Evolutionary conservation across 495 filamentous ascomycete genomes (phyloP), one percentile per base, ranked within the genome.

Genomic region (Aspergillus haitiensis): DNA sequence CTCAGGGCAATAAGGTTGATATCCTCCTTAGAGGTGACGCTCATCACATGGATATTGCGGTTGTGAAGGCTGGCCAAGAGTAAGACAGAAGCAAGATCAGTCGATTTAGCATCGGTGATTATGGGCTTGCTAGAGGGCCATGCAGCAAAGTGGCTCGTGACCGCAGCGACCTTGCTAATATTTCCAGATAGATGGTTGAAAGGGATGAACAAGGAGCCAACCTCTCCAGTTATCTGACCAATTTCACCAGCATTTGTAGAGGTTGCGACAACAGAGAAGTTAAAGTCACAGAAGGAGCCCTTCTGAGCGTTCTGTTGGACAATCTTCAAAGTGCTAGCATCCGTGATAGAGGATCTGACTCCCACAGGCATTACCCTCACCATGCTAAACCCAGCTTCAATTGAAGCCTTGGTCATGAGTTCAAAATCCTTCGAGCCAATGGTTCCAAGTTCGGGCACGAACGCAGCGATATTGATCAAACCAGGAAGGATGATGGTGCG

Each of bases 151-250:
- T 94, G 90, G 52, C 84, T 86, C 59, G 88, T 89, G 48, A 93
- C 88, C 5, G 88, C 85, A 15, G 90, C 88, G 40, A 93, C 90
- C 76, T 91, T 91, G 80, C 85, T 92, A 72, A 94, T 92, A 69
- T 92, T 93, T 62, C 88, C 88, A 18, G 88, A 90, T 8, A 92
- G 75, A 67, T 93, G 89, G 70, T 94, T 91, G 83, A 93, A 94
- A 0, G 90, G 90, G 51, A 94, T 89, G 75, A 92, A 94, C 16
- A 94, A 79, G 21, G 90, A 92, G 7, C 90, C 90, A 56, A 94
- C 89, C 56, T 93, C 89, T 39, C 82, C 78, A 15, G 85, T 83
- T 39, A 92, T 78, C 61, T 88, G 82, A 59, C 83, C 84, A 65
- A 93, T 85, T 70, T 93, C 86, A 55, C 88, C 84, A 15, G 87